Evolutionary conservation across 306 rosid genomes (phyloP).

Genomic region (Hylodesmum podocarpum): DNA sequence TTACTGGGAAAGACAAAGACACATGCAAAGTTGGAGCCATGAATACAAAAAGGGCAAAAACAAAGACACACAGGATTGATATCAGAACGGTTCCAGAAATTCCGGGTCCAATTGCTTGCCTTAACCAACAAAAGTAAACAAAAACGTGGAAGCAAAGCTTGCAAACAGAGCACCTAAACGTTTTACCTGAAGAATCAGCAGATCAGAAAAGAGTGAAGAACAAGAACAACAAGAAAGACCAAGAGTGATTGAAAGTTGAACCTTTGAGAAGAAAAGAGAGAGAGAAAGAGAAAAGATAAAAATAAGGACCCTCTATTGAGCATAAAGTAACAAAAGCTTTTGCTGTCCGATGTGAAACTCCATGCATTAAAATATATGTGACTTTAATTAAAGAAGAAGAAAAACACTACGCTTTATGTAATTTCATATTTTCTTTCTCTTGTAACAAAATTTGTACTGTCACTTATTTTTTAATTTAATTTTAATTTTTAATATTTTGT

Average conservation of each 20-base stretch:
- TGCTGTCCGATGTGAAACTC: slow-evolving; percentile 62
- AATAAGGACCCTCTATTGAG: slow-evolving; percentile 72
- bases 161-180: slow-evolving; percentile 5
- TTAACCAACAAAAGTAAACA: slow-evolving; percentile 7
- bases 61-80: not conserved
- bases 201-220: slow-evolving; percentile 44
- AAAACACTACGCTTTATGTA: slow-evolving; percentile 26
- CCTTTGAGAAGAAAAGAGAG: slow-evolving; percentile 22
- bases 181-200: slow-evolving; percentile 52
- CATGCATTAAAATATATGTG: slow-evolving; percentile 59
- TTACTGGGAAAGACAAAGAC: not conserved
- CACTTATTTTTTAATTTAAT: not conserved
- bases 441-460: not conserved
- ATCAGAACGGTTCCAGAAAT: slow-evolving; percentile 11
- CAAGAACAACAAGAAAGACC: slow-evolving; percentile 6
- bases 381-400: slow-evolving; percentile 29
- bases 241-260: slow-evolving; percentile 23
- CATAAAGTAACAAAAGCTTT: slow-evolving; percentile 61
- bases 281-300: slow-evolving; percentile 19
- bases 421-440: not conserved
- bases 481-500: no score
- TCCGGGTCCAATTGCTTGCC: slow-evolving; percentile 12
- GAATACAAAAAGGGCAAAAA: slow-evolving; percentile 17
- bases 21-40: slow-evolving; percentile 20
- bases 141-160: slow-evolving; percentile 24